Conservation (phyloP, 2,329 filamentous ascomycete species). For the Orbilia blumenaviensis region DNA sequence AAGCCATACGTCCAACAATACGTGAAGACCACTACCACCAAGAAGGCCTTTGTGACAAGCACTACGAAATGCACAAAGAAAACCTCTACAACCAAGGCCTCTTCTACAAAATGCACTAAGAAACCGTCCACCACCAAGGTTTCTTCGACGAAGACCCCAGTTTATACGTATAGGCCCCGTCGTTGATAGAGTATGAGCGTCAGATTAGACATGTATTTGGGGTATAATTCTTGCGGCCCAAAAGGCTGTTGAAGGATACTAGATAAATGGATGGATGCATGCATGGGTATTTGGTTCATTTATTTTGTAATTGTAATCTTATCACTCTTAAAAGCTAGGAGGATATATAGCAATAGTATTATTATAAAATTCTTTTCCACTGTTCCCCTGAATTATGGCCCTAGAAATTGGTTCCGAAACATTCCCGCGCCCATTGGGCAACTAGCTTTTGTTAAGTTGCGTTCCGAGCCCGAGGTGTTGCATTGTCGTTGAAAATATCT, state of each 20-base stretch:
- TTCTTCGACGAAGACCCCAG: background rate
- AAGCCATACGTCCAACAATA: slow-evolving; percentile 7
- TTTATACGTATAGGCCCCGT: slow-evolving; percentile 11
- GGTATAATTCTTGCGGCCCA: background rate
- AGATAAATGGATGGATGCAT: background rate
- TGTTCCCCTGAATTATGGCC: background rate
- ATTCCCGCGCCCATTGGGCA: background rate
- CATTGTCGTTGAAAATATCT: slow-evolving; percentile 12
- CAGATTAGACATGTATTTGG: too few relatives aligned
- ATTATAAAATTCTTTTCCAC: background rate
- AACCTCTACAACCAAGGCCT: background rate
- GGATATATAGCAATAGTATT: background rate
- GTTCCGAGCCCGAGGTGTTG: background rate
- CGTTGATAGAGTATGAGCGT: too few relatives aligned
- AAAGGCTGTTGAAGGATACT: background rate
- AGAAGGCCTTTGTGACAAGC: background rate
- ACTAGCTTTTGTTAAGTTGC: background rate
- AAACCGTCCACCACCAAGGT: slow-evolving; percentile 11
- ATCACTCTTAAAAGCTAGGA: background rate
- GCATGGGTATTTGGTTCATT: background rate
- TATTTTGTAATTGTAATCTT: background rate
- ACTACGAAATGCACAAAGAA: slow-evolving; percentile 3
- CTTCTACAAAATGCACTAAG: background rate
- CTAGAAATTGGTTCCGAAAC: background rate
- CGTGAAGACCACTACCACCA: slow-evolving; percentile 8